Evolutionary conservation across 1,139 yeast genomes (phyloP).

Genomic region (Yamadazyma mexicana): DNA sequence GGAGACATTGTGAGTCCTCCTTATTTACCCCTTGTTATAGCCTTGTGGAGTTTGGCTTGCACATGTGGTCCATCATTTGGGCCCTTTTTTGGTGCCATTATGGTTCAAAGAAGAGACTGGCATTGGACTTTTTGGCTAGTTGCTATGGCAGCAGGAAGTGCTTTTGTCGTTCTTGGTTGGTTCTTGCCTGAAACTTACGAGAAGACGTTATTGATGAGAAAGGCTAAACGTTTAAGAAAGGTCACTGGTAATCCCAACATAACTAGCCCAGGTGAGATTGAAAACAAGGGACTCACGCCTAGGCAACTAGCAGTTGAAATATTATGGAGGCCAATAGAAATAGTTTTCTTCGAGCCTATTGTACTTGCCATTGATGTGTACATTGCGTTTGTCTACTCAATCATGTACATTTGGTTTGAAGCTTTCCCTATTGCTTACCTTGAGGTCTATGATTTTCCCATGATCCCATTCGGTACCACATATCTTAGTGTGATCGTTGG

Average conservation of each 20-base stretch:
- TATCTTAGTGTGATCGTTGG: slow-evolving; percentile 25
- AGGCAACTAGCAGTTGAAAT: slow-evolving; percentile 22
- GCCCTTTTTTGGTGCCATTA: slow-evolving; percentile 31
- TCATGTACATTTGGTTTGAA: slow-evolving; percentile 34
- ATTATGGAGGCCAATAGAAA: slow-evolving; percentile 34
- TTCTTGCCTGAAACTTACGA: slow-evolving; percentile 54
- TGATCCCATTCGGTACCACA: slow-evolving; percentile 28
- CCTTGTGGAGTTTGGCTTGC: slow-evolving; percentile 29
- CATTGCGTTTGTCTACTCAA: slow-evolving; percentile 30
- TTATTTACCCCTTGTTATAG: slow-evolving; percentile 27
- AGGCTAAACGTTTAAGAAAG: slow-evolving; percentile 47
- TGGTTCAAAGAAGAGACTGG: slow-evolving; percentile 32
- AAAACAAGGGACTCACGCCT: slow-evolving; percentile 28
- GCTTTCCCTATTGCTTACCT: slow-evolving; percentile 32
- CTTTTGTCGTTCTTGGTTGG: slow-evolving; percentile 30
- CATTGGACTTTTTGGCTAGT: slow-evolving; percentile 49
- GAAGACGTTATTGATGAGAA: slow-evolving; percentile 43
- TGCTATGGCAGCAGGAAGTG: slow-evolving; percentile 33
- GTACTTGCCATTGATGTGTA: slow-evolving; percentile 31
- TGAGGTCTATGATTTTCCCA: slow-evolving; percentile 22
- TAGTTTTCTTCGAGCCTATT: slow-evolving; percentile 31
- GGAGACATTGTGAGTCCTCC: slow-evolving; percentile 27
- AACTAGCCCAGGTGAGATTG: slow-evolving; percentile 44
- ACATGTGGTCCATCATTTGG: slow-evolving; percentile 35
- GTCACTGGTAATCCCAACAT: slow-evolving; percentile 42